A percentile compares a stretch with the other conserved stretches of the same genome.
Conservation (phyloP, 2,329 filamentous ascomycete species). For the Aspergillus sp. region DNA sequence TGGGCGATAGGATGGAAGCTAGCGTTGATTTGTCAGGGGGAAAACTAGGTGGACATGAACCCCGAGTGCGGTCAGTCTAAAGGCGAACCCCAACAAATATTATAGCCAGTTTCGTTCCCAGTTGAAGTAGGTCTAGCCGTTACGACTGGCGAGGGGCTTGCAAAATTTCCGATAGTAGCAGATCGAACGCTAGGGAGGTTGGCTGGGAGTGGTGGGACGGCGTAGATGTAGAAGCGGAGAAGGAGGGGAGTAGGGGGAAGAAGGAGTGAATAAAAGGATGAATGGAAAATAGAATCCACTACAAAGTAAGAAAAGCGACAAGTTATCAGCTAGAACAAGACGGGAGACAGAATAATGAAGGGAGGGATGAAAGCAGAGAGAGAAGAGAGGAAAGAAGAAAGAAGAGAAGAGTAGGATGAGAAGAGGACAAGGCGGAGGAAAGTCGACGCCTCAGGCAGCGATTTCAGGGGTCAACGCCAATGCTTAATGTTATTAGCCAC, state of each 20-base stretch:
- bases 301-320: too few species aligned
- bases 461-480: conserved; percentile 11
- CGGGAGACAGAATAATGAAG: conserved; percentile 2
- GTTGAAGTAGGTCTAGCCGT: too few species aligned
- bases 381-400: neutral
- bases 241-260: neutral
- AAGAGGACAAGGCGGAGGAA: conserved; percentile 1
- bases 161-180: neutral
- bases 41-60: conserved; percentile 1
- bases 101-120: neutral
- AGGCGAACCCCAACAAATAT: too few species aligned
- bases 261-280: neutral
- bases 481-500: too few species aligned
- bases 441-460: conserved; percentile 4
- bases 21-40: neutral
- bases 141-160: too few species aligned
- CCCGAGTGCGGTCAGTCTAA: conserved; percentile 3
- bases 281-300: neutral
- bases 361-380: neutral
- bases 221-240: neutral
- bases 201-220: neutral
- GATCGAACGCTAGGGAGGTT: conserved; percentile 2
- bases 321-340: neutral
- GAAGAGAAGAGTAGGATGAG: neutral
- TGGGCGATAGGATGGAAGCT: conserved; percentile 47